Conservation (phyloP, 1,284 basidiomycete species). For the Tilletia setariae region DNA sequence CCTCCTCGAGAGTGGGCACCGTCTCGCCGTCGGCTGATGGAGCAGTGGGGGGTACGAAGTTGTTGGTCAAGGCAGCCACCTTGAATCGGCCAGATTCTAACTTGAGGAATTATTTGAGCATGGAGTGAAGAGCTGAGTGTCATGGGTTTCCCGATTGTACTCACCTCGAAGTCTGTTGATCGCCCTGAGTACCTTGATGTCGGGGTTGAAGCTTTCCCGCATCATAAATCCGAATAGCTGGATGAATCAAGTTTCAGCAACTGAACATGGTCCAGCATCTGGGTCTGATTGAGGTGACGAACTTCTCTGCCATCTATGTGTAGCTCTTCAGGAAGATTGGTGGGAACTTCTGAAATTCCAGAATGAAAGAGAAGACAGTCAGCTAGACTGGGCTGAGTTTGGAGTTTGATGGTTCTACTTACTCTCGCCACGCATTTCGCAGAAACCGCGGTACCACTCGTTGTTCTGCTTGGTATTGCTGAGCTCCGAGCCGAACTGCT, state of each 20-base stretch:
- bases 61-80: slow-evolving; percentile 55
- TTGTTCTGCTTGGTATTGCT: slow-evolving; percentile 44
- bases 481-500: slow-evolving; percentile 45
- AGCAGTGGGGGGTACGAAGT: slow-evolving; percentile 46
- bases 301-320: slow-evolving; percentile 46
- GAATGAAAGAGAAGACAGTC: background rate
- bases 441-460: slow-evolving; percentile 39
- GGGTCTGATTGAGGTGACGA: slow-evolving; percentile 23
- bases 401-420: slow-evolving; percentile 1
- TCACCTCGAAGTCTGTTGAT: slow-evolving; percentile 29
- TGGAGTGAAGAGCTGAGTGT: background rate
- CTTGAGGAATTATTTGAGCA: background rate
- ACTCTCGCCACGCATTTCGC: slow-evolving; percentile 32
- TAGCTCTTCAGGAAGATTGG: slow-evolving; percentile 28
- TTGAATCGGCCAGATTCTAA: slow-evolving; percentile 46
- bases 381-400: too few relatives aligned
- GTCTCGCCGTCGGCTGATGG: slow-evolving; percentile 18
- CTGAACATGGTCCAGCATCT: background rate
- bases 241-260: too few relatives aligned
- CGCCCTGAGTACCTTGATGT: slow-evolving; percentile 44
- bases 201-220: slow-evolving; percentile 40
- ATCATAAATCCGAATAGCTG: slow-evolving; percentile 55
- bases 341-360: slow-evolving; percentile 35
- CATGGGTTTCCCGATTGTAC: background rate
- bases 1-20: slow-evolving; percentile 31